These are phyloP conservation scores for Candida sanyaensis DNA, from an alignment of 1,139 yeast species.

Conservation along the genomic window DNA sequence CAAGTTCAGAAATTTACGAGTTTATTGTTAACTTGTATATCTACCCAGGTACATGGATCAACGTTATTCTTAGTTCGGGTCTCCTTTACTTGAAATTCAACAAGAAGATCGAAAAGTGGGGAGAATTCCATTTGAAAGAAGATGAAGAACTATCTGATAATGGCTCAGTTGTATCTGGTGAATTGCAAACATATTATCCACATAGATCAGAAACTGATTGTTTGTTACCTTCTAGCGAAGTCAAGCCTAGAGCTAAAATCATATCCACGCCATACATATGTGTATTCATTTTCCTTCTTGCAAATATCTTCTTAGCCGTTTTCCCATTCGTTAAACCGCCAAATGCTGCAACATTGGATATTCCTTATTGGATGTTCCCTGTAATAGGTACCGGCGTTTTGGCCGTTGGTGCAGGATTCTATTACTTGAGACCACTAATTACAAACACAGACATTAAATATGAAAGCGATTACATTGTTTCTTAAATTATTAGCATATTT, in stretches of 20 bases:
- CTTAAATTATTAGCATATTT: background rate
- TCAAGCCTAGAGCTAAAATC: conserved; percentile 7
- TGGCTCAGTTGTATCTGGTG: conserved; percentile 9
- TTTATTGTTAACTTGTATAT: conserved; percentile 50
- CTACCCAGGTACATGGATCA: conserved; percentile 56
- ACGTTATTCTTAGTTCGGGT: conserved; percentile 42
- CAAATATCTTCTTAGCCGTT: conserved; percentile 54
- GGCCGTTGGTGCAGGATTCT: conserved; percentile 45
- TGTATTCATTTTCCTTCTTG: conserved; percentile 40
- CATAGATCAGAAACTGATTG: conserved; percentile 9
- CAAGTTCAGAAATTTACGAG: conserved; percentile 49
- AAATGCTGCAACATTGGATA: conserved; percentile 22
- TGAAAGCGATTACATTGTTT: conserved; percentile 16
- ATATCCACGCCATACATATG: conserved; percentile 31
- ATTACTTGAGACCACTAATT: conserved; percentile 17
- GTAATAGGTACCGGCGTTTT: conserved; percentile 52
- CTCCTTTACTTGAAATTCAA: conserved; percentile 40
- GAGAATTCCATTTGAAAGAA: conserved; percentile 19
- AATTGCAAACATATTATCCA: conserved; percentile 10
- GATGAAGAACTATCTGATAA: conserved; percentile 9
- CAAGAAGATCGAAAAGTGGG: conserved; percentile 34
- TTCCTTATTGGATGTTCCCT: conserved; percentile 62
- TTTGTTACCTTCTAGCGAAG: conserved; percentile 1
- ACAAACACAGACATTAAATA: conserved; percentile 14
- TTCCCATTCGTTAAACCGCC: conserved; percentile 63